Percentiles rank a stretch among this genome's conserved stretches.
Evolutionary conservation across 2,329 filamentous ascomycete genomes (phyloP).

Genomic region (Trichoderma simmonsii): DNA sequence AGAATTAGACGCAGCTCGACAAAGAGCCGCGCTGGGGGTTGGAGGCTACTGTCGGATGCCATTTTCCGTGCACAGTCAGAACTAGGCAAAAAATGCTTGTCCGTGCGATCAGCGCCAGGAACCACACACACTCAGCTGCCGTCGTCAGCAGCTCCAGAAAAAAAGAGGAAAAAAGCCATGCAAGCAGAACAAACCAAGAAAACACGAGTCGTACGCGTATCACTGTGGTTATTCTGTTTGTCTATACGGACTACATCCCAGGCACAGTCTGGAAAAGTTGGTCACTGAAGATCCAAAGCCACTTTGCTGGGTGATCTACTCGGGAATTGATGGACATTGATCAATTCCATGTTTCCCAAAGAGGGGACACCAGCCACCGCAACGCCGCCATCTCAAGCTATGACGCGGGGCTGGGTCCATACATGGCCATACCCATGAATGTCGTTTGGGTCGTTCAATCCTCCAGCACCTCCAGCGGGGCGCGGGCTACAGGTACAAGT

Average conservation of each 20-base stretch:
- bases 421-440: neutral
- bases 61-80: conserved; percentile 15
- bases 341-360: neutral
- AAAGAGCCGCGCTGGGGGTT: neutral
- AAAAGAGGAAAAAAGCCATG: neutral
- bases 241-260: neutral
- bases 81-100: neutral
- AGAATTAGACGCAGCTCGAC: neutral
- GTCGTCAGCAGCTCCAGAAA: conserved; percentile 18
- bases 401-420: neutral
- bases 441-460: neutral
- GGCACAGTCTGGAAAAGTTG: neutral
- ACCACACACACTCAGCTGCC: conserved; percentile 4
- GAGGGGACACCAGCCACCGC: neutral
- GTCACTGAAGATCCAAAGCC: neutral
- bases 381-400: neutral
- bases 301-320: neutral
- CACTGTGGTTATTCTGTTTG: neutral
- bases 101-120: conserved; percentile 6
- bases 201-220: neutral
- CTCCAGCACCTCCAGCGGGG: neutral
- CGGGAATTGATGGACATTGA: neutral
- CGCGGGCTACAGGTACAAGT: neutral
- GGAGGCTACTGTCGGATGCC: neutral
- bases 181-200: neutral